Base-by-base conservation (phyloP, 164 flowering plant genomes). In the Euptelea pleiosperma region DNA sequence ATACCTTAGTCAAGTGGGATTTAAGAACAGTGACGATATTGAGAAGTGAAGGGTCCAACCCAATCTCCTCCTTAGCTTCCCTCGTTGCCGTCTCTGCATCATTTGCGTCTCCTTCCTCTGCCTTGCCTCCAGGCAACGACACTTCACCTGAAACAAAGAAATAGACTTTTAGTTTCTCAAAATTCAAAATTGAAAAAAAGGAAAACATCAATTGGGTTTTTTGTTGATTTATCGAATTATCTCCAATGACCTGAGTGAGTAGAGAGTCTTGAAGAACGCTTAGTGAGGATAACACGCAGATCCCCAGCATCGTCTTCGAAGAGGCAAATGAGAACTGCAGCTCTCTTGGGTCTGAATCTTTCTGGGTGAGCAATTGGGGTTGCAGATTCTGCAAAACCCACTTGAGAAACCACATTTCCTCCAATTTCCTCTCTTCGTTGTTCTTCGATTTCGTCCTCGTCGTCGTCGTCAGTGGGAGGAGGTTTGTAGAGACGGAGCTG, bases 11-110 rank as follows among this genome's bases (percentile, higher is more conserved):
- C 46, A 83, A 62, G 70, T 84, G 90, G 25, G 98, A 86, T 51
- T 90, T 86, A 39, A 93, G 89, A 55, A 69, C 65, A 53, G 92
- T 73, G 3, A 88, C 89, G 61, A 86, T 80, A 62, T 76, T 59
- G 14, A 93, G 97, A 52, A 83, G 85, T 5, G 89, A 79, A 59
- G 94, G 94, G 35, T 90, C 96, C 73, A 93, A 73, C 12, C 97
- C 97, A 46, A 90, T 93, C 75, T 93, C 98, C 72, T 93, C 98
- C 26, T 82, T 67, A 4, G 98, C 96, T 68, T 93, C 98, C 30
- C 97, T 83, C n/a, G 71, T 72, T 0, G 98, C 96, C 0, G 98
- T 90, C 34, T 68, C 79, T 3, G 56, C 70, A 74, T 90, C 96
- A 63, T 81, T 81, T 18, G 64, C 72, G 65, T 92, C 98, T 8